Base-by-base conservation (phyloP, 2,329 filamentous ascomycete species). In the Fusarium coffeatum region DNA sequence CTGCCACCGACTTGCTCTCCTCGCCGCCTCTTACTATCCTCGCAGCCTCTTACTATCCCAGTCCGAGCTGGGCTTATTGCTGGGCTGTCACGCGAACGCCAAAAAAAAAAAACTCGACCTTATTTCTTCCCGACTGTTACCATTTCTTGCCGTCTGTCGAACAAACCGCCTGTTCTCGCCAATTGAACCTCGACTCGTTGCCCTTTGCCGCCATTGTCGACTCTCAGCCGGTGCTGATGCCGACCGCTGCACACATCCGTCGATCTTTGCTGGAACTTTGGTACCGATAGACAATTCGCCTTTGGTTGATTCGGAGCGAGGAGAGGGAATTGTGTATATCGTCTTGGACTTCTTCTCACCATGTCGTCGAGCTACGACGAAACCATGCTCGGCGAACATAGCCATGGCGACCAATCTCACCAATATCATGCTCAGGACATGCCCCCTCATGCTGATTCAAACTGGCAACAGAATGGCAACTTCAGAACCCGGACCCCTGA, bases 281-380 rank as follows among this genome's bases (percentile, higher is more conserved):
- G 76, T 74, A 74, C 74, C 76, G 73, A 79, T 72, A 73, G 72
- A 69, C 59, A 69, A 68, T 64, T 54, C 49, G 55, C 25, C 55
- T 53, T 72, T 64, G 67, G 71, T 64, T 68, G 55, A 67, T 61
- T 65, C 70, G 71, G 72, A 73, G 65, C 72, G 66, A 72, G 76
- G 74, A 74, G 69, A 71, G 68, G 66, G 69, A 68, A 65, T 54
- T 69, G 69, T 69, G 65, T 47, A 67, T 69, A 64, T 57, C 59
- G 61, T 71, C 55, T 62, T 72, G 72, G 72, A 71, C 72, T 69
- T 61, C 67, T 74, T 68, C 66, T 69, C 74, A 75, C 70, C 59
- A 84, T 85, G 81, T 83, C 82, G 71, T 83, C 84, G 71, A 83
- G 83, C 69, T 83, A 85, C 76, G 82, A 83, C 72, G 79, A 80